Evolutionary conservation across 2,329 filamentous ascomycete species (phyloP).

Genomic region (Coniochaeta hoffmannii): DNA sequence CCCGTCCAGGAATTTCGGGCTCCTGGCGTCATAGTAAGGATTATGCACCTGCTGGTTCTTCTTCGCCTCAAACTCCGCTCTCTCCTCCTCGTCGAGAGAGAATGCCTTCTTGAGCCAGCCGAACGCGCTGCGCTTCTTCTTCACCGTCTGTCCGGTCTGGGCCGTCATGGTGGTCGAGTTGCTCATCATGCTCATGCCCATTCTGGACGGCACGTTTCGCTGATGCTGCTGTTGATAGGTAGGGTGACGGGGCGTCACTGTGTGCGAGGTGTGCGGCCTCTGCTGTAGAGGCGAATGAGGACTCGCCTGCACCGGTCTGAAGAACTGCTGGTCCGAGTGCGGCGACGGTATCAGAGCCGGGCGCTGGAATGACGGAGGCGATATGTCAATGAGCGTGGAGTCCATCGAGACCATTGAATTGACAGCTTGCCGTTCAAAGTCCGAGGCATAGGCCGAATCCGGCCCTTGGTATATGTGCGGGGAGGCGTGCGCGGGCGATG

Average conservation of each 20-base stretch:
- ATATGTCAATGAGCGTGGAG: slow-evolving; percentile 22
- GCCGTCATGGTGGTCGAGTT: slow-evolving; percentile 41
- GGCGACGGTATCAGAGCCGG: slow-evolving; percentile 37
- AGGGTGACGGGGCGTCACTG: slow-evolving; percentile 21
- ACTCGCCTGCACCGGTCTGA: slow-evolving; percentile 54
- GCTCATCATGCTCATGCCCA: slow-evolving; percentile 52
- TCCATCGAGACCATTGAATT: slow-evolving; percentile 25
- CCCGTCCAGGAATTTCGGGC: slow-evolving; percentile 49
- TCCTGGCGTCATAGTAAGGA: slow-evolving; percentile 41
- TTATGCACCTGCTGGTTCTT: slow-evolving; percentile 32
- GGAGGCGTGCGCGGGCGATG: slow-evolving; percentile 15
- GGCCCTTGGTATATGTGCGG: slow-evolving; percentile 26
- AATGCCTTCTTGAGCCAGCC: slow-evolving; percentile 65
- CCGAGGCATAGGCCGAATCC: slow-evolving; percentile 41
- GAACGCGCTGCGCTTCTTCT: slow-evolving; percentile 62
- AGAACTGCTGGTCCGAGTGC: slow-evolving; percentile 48
- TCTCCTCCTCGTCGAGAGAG: slow-evolving; percentile 56
- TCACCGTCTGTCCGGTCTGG: slow-evolving; percentile 32
- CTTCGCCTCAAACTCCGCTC: slow-evolving; percentile 49
- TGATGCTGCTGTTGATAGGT: slow-evolving; percentile 28
- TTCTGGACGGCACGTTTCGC: slow-evolving; percentile 43
- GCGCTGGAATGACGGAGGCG: slow-evolving; percentile 26
- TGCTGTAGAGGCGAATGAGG: slow-evolving; percentile 58
- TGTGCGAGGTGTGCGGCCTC: slow-evolving; percentile 45
- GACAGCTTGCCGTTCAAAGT: slow-evolving; percentile 32